Evolutionary conservation across 2,329 filamentous ascomycete genomes (phyloP).

Genomic region (Arthrinium phaeospermum): DNA sequence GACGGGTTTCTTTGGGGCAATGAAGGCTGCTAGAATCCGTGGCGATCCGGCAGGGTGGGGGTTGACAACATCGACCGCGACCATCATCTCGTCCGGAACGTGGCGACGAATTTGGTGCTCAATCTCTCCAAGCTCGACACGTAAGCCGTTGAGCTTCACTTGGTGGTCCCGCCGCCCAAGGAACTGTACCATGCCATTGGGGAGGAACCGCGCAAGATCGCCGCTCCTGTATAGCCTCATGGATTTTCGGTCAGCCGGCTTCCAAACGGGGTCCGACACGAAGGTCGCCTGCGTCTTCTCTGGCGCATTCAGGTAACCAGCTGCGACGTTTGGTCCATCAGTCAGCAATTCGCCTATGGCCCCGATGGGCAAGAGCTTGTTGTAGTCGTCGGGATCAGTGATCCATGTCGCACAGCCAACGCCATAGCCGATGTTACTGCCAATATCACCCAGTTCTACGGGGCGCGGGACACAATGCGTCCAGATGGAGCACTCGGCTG

Average conservation of each 20-base stretch:
- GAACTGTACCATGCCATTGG: constrained; percentile 38
- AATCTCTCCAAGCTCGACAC: constrained; percentile 52
- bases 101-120: constrained; percentile 32
- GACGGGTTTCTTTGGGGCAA: background rate
- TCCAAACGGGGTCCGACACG: constrained; percentile 18
- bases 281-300: constrained; percentile 26
- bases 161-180: constrained; percentile 55
- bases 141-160: constrained; percentile 55
- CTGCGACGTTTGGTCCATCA: constrained; percentile 11
- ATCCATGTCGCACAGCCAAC: constrained; percentile 14
- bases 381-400: constrained; percentile 16
- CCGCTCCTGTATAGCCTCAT: constrained; percentile 40
- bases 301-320: constrained; percentile 24
- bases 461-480: background rate
- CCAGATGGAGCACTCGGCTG: constrained; percentile 8
- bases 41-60: background rate
- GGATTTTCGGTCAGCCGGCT: constrained; percentile 11
- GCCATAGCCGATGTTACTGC: constrained; percentile 17
- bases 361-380: constrained; percentile 5
- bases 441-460: background rate
- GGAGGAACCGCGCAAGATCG: constrained; percentile 40
- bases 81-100: constrained; percentile 17
- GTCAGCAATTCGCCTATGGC: constrained; percentile 9
- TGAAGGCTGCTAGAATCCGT: background rate
- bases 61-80: constrained; percentile 19